These are phyloP conservation scores for Fragilaria crotonensis DNA, from an alignment of 108 stramenopile genomes.

Conservation along the genomic window DNA sequence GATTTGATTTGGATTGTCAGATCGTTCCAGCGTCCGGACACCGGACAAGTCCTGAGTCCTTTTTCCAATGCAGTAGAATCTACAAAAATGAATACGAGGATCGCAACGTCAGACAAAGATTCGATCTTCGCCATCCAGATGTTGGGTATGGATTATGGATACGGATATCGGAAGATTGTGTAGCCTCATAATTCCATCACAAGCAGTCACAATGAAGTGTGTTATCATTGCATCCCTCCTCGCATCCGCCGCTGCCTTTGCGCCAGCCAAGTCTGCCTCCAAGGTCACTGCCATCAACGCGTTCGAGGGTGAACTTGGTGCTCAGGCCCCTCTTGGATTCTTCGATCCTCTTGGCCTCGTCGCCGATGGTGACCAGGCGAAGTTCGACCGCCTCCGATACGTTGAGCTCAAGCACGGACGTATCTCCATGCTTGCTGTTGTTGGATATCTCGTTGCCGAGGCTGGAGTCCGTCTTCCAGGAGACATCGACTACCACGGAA, in stretches of 20 bases:
- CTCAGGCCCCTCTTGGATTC: constrained; percentile 58
- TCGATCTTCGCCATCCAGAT: too few species aligned
- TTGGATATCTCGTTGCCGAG: constrained; percentile 42
- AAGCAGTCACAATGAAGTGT: constrained; percentile 59
- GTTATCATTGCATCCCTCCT: constrained; percentile 60
- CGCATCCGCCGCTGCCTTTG: constrained; percentile 68
- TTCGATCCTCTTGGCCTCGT: constrained; percentile 56
- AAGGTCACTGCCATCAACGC: too few species aligned
- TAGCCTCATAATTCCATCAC: too few species aligned
- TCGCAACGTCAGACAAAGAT: too few species aligned
- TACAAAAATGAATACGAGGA: too few species aligned
- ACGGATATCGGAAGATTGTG: too few species aligned
- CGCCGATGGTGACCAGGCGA: constrained; percentile 33
- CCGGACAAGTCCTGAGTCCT: too few species aligned
- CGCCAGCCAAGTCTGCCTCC: constrained; percentile 43
- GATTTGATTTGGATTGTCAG: too few species aligned
- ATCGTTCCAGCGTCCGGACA: too few species aligned
- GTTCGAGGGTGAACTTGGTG: constrained; percentile 77
- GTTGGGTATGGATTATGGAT: too few species aligned
- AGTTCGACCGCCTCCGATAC: constrained; percentile 68
- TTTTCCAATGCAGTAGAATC: too few species aligned
- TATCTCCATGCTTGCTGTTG: constrained; percentile 50
- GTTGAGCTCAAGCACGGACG: constrained; percentile 93
- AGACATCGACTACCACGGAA: constrained; percentile 29
- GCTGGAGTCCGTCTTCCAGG: constrained; percentile 57